Percentiles rank a stretch among this genome's conserved stretches.
phyloP scores from a whole-genome alignment of 2,329 filamentous ascomycete genomes.

The Scopulariopsis brevicaulis region DNA sequence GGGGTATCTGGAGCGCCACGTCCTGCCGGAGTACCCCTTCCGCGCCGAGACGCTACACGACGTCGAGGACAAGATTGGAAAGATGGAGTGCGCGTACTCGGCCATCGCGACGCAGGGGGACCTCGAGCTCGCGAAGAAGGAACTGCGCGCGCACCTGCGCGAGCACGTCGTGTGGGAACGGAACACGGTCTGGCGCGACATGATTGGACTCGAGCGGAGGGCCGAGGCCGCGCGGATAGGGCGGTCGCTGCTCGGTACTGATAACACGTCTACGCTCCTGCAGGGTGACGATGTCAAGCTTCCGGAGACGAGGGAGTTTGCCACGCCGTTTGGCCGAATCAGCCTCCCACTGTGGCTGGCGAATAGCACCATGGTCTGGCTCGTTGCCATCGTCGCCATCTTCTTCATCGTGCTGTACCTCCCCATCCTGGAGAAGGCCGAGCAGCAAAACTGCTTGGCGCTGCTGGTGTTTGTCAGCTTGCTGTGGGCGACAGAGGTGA shows the following conservation, averaged over 20 bases:
- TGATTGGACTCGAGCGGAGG: constrained; percentile 95
- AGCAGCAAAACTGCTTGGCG: constrained; percentile 93
- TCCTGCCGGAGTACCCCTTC: constrained; percentile 77
- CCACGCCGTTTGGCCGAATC: constrained; percentile 71
- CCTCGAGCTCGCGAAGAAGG: constrained; percentile 62
- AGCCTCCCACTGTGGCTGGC: constrained; percentile 72
- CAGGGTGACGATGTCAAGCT: constrained; percentile 73
- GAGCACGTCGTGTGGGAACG: constrained; percentile 99
- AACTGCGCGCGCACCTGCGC: constrained; percentile 78
- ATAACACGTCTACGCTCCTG: constrained; percentile 55
- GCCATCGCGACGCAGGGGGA: constrained; percentile 76
- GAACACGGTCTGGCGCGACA: constrained; percentile 97
- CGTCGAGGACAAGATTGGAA: constrained; percentile 59
- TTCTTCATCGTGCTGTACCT: constrained; percentile 66
- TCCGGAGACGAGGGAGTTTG: constrained; percentile 53
- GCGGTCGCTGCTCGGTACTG: constrained; percentile 67
- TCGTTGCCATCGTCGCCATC: constrained; percentile 58
- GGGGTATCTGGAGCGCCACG: constrained; percentile 61
- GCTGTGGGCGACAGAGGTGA: constrained; percentile 90
- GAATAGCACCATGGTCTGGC: constrained; percentile 67
- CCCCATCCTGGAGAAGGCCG: constrained; percentile 73
- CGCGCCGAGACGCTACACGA: constrained; percentile 56
- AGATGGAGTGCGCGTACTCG: constrained; percentile 72
- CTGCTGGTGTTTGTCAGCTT: constrained; percentile 89
- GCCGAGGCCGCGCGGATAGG: constrained; percentile 90